Evolutionary conservation across 768 basidiomycete species (phyloP).

Genomic region (Collybia sp.): DNA sequence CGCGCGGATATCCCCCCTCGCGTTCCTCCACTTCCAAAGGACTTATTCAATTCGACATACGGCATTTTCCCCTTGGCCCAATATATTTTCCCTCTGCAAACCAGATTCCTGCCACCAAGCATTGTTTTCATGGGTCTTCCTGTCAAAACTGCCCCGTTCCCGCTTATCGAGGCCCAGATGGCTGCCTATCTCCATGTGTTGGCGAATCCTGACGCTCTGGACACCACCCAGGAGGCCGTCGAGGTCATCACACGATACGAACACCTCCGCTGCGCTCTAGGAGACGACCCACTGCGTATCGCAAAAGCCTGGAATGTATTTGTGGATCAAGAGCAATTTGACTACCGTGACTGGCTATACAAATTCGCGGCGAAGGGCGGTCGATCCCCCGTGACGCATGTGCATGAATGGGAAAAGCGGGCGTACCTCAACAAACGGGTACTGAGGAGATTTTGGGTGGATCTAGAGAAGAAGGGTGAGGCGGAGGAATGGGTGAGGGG

Average conservation of each 20-base stretch:
- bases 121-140: conserved; percentile 67
- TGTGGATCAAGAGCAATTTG: conserved; percentile 50
- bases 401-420: conserved; percentile 54
- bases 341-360: conserved; percentile 59
- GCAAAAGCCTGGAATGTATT: conserved; percentile 56
- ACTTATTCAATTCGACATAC: conserved; percentile 60
- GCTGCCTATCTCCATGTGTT: conserved; percentile 56
- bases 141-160: conserved; percentile 62
- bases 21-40: conserved; percentile 41
- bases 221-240: conserved; percentile 40
- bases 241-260: conserved; percentile 47
- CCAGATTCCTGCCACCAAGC: conserved; percentile 36
- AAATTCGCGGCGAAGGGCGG: conserved; percentile 34
- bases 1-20: conserved; percentile 32
- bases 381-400: conserved; percentile 17
- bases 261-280: conserved; percentile 25
- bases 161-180: conserved; percentile 75
- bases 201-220: conserved; percentile 42
- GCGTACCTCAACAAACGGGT: conserved; percentile 42
- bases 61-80: conserved; percentile 68
- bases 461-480: conserved; percentile 49
- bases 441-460: conserved; percentile 54
- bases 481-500: conserved; percentile 57
- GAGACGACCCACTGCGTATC: conserved; percentile 33
- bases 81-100: conserved; percentile 63